Evolutionary conservation across 495 filamentous ascomycete species (phyloP), one percentile per base, ranked within the genome.

Genomic region (Darksidea phi): DNA sequence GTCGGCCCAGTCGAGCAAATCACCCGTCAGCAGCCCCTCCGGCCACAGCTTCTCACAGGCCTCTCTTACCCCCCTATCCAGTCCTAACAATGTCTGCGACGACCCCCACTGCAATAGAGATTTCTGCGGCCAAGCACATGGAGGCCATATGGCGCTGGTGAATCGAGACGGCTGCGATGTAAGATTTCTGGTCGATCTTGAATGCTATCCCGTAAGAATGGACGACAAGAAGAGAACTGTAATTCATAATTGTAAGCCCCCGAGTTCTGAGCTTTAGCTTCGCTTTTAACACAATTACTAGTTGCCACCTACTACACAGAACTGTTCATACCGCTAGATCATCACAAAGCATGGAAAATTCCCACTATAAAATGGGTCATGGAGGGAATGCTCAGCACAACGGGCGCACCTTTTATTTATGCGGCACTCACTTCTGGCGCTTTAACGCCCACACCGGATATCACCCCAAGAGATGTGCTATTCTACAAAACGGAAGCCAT

Each of bases 401-500:
- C 59, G 12, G 66, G 64, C 24, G 58, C 59, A 1, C 64, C 67
- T 0, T 71, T 70, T 28, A 62, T 64, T 15, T 65, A 71, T 52
- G 54, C 60, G 2, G 13, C 70, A 12, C 47, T 71, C 12, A 54
- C 54, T 23, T 52, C 67, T 6, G 60, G 63, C 43, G 59, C 69
- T 10, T 48, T 70, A 15, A 67, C 70, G 47, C 56, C 64, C n/a
- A 50, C 48, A 13, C 36, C 21, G 0, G 41, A 34, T 18, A 32
- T 58, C 28, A 18, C 61, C n/a, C 38, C 65, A 47, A 51, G 59
- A n/a, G 41, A n/a, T 15, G 6, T 4, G 18, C 28, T 71, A 2
- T 57, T 64, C 45, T 65, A 70, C 57, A 71, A 67, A 34, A 45
- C 51, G 4, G 47, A 46, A 17, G 67, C 67, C 3, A 61, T 71